Evolutionary conservation across 352 stramenopile species (phyloP).

Genomic region (Pythium vanterpoolii): DNA sequence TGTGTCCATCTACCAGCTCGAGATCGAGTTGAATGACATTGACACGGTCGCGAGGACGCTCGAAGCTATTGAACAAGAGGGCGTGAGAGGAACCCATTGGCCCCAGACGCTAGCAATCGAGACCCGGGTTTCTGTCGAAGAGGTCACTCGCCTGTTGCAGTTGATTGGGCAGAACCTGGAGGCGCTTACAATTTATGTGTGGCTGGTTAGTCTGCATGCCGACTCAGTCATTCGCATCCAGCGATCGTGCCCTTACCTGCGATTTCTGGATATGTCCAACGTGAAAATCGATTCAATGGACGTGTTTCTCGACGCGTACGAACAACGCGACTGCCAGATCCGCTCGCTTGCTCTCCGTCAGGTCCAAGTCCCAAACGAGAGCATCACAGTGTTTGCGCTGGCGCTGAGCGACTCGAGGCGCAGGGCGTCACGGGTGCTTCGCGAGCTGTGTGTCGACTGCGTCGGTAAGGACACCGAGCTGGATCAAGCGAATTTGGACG

Average conservation of each 20-base stretch:
- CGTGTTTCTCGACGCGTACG: constrained; percentile 16
- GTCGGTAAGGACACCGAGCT: not conserved
- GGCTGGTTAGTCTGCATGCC: not conserved
- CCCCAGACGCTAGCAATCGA: constrained; percentile 1
- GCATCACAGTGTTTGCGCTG: constrained; percentile 1
- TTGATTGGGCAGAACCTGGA: not conserved
- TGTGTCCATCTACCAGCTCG: constrained; percentile 4
- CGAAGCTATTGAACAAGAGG: not conserved
- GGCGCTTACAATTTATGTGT: constrained; percentile 5
- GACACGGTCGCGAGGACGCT: not conserved
- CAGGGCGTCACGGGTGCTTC: not conserved
- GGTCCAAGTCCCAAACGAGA: not conserved
- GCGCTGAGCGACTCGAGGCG: not conserved
- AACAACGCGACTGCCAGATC: constrained; percentile 6
- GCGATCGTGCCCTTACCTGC: not conserved
- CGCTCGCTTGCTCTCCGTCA: constrained; percentile 9
- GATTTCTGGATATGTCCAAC: constrained; percentile 10
- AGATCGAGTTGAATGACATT: constrained; percentile 1
- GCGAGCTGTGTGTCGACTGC: constrained; percentile 7
- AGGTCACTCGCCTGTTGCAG: not conserved
- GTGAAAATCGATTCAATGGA: constrained; percentile 14
- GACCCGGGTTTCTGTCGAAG: not conserved
- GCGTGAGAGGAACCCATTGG: not conserved
- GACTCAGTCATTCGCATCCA: not conserved
- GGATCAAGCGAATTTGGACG: constrained; percentile 9